Conservation (phyloP, 192 early-diverging fungal genomes). For the Spizellomyces sp. region DNA sequence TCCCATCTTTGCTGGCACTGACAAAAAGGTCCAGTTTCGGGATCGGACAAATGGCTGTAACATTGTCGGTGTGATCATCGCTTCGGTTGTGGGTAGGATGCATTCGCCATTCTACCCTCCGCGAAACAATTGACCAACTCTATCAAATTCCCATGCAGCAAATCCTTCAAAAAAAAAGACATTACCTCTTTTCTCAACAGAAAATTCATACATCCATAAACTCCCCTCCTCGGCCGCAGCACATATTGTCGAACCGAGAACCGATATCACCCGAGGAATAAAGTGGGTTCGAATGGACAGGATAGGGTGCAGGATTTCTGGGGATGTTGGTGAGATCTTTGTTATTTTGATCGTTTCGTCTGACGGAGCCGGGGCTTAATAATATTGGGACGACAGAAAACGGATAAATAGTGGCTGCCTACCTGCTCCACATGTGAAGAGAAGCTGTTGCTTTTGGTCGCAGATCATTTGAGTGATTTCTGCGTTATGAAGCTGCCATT, state of each 20-base stretch:
- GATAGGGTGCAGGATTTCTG: slow-evolving; percentile 34
- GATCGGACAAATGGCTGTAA: slow-evolving; percentile 41
- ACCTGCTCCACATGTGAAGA: slow-evolving; percentile 46
- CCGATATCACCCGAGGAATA: slow-evolving; percentile 36
- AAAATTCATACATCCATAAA: slow-evolving; percentile 46
- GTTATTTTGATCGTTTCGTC: slow-evolving; percentile 43
- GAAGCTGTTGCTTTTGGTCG: slow-evolving; percentile 29
- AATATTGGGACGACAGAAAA: neutral
- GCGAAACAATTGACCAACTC: neutral
- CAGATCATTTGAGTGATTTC: slow-evolving; percentile 44
- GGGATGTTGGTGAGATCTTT: slow-evolving; percentile 26
- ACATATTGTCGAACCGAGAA: slow-evolving; percentile 39
- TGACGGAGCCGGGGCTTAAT: slow-evolving; percentile 16
- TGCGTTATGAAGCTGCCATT: slow-evolving; percentile 39
- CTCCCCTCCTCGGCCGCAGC: slow-evolving; percentile 41
- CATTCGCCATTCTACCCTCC: slow-evolving; percentile 35
- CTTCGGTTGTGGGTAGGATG: slow-evolving; percentile 41
- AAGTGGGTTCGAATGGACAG: slow-evolving; percentile 41
- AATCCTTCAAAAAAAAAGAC: neutral
- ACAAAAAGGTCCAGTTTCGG: slow-evolving; percentile 43
- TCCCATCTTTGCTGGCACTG: slow-evolving; percentile 38
- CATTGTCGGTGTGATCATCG: slow-evolving; percentile 51
- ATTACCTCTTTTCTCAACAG: slow-evolving; percentile 32
- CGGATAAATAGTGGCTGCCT: neutral
- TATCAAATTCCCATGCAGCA: neutral